Conservation (phyloP, 495 filamentous ascomycete species). For the Neurospora tetrasperma region DNA sequence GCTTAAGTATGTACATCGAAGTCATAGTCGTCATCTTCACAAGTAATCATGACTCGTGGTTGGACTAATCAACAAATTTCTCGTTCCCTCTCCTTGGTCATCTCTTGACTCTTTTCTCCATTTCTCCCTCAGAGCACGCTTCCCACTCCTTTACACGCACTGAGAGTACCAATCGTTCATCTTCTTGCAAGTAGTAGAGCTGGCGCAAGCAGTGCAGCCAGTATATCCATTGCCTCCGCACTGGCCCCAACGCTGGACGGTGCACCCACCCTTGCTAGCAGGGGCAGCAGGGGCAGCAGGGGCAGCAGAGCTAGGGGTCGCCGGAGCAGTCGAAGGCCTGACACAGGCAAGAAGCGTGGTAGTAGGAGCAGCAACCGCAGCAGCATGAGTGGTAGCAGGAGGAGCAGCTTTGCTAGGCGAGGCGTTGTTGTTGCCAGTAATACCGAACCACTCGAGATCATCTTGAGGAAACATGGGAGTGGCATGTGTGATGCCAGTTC, state of each 20-base stretch:
- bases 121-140: not conserved
- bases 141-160: conserved; percentile 13
- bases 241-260: conserved; percentile 25
- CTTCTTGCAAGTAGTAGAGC: conserved; percentile 20
- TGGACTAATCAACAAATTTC: not conserved
- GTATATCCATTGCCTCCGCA: conserved; percentile 37
- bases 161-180: conserved; percentile 27
- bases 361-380: not conserved
- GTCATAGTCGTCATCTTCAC: not conserved
- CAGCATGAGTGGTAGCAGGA: not conserved
- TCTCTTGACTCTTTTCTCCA: not conserved
- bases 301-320: conserved; percentile 19
- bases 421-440: conserved; percentile 7
- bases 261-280: conserved; percentile 17
- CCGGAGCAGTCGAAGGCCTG: conserved; percentile 10
- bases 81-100: not conserved
- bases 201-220: conserved; percentile 28
- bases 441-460: conserved; percentile 29
- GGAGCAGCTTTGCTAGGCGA: not conserved
- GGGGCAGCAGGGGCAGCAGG: no score
- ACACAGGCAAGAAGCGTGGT: not conserved
- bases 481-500: conserved; percentile 22
- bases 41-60: not conserved
- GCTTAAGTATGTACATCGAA: not conserved
- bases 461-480: conserved; percentile 20